phyloP scores from a whole-genome alignment of 106 monocot species.

The Narthecium ossifragum region DNA sequence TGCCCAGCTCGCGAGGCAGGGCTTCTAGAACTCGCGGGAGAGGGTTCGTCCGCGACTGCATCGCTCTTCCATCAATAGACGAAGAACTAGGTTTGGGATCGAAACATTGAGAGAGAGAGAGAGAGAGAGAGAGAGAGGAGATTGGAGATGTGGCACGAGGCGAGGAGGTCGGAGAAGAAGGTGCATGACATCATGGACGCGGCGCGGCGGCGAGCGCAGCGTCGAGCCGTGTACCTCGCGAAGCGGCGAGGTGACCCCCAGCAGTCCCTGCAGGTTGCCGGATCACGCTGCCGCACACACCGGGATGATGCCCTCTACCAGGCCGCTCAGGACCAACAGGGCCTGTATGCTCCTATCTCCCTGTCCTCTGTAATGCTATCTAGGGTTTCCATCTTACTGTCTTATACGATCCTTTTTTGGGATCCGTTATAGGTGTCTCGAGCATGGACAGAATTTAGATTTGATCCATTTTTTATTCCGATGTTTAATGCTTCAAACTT shows the following conservation, averaged over 20 bases:
- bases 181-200: constrained; percentile 98
- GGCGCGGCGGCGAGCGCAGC: constrained; percentile 80
- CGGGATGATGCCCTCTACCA: constrained; percentile 96
- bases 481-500: no score
- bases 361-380: no score
- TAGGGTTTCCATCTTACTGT: no score
- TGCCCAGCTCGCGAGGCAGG: not conserved
- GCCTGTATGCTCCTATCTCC: constrained; percentile 87
- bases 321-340: constrained; percentile 90
- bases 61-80: not conserved
- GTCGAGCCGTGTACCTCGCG: constrained; percentile 78
- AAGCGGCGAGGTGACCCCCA: constrained; percentile 91
- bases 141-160: constrained; percentile 93
- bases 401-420: no score
- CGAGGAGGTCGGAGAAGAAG: constrained; percentile 89
- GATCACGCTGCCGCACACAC: constrained; percentile 68
- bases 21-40: not conserved
- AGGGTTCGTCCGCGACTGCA: not conserved
- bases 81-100: not conserved
- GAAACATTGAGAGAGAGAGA: no score
- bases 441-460: no score
- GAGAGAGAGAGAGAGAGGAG: no score
- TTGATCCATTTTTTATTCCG: no score
- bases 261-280: constrained; percentile 76
- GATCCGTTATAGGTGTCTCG: no score